Evolutionary conservation across 768 basidiomycete species (phyloP).

Genomic region (Melanogaster broomeanus): DNA sequence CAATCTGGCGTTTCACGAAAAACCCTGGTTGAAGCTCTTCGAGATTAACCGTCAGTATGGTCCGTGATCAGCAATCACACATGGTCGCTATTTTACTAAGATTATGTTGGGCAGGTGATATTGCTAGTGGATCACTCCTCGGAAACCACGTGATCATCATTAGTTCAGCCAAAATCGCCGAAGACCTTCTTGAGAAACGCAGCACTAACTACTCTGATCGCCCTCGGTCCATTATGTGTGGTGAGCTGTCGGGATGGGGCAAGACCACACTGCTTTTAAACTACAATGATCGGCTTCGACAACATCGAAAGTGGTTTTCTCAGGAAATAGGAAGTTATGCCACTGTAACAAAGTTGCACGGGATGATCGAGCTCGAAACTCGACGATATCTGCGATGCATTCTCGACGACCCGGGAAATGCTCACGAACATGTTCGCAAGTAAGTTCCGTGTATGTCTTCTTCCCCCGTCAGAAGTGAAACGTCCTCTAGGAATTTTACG

Average conservation of each 20-base stretch:
- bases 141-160: slow-evolving; percentile 42
- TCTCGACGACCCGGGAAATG: slow-evolving; percentile 6
- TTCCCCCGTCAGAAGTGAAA: neutral
- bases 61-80: neutral
- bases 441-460: neutral
- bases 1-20: slow-evolving; percentile 6
- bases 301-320: slow-evolving; percentile 18
- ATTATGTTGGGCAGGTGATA: slow-evolving; percentile 9
- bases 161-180: slow-evolving; percentile 41
- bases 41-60: slow-evolving; percentile 13
- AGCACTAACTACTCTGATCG: slow-evolving; percentile 41
- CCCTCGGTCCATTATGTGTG: slow-evolving; percentile 19
- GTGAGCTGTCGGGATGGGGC: slow-evolving; percentile 22
- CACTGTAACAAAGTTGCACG: slow-evolving; percentile 9
- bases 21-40: slow-evolving; percentile 11
- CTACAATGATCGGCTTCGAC: slow-evolving; percentile 12
- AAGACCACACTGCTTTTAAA: slow-evolving; percentile 18
- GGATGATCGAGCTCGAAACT: slow-evolving; percentile 19
- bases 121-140: slow-evolving; percentile 10
- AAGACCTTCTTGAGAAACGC: slow-evolving; percentile 49
- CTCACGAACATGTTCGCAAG: slow-evolving; percentile 14
- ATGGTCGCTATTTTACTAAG: neutral
- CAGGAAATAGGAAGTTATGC: slow-evolving; percentile 16
- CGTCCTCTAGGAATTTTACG: slow-evolving; percentile 4
- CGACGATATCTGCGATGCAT: slow-evolving; percentile 10